Conservation (phyloP, 257 asterid genomes). For the Scutellaria galericulata region DNA sequence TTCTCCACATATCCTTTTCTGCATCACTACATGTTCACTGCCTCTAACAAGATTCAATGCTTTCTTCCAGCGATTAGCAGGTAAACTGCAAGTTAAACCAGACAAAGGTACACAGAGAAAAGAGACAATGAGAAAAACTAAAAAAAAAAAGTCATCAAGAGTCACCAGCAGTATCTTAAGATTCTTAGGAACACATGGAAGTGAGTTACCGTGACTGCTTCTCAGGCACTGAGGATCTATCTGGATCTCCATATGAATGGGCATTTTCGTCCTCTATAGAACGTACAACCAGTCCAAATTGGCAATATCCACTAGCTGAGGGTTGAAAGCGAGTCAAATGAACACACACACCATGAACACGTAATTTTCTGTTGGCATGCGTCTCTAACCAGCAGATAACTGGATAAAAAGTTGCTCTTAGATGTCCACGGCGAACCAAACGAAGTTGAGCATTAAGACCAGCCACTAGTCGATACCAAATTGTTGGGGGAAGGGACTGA, state of each 20-base stretch:
- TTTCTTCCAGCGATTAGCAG: conserved; percentile 75
- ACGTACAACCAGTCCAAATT: conserved; percentile 73
- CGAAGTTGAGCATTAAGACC: conserved; percentile 95
- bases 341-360: conserved; percentile 60
- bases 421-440: conserved; percentile 75
- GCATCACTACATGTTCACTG: conserved; percentile 60
- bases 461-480: conserved; percentile 86
- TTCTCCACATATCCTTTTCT: conserved; percentile 62
- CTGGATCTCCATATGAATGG: conserved; percentile 48
- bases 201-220: conserved; percentile 57
- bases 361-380: conserved; percentile 71
- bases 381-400: conserved; percentile 81
- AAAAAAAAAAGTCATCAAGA: conserved; percentile 17
- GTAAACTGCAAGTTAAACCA: conserved; percentile 51
- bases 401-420: conserved; percentile 66
- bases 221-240: conserved; percentile 48
- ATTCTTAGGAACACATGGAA: conserved; percentile 26
- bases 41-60: conserved; percentile 81
- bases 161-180: conserved; percentile 16
- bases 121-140: conserved; percentile 25
- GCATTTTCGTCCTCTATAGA: conserved; percentile 59
- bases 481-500: conserved; percentile 89
- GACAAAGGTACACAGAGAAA: conserved; percentile 23
- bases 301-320: conserved; percentile 73
- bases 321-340: conserved; percentile 72